Evolutionary conservation across 2,329 filamentous ascomycete species (phyloP).

Genomic region (Xylariaceae sp.): DNA sequence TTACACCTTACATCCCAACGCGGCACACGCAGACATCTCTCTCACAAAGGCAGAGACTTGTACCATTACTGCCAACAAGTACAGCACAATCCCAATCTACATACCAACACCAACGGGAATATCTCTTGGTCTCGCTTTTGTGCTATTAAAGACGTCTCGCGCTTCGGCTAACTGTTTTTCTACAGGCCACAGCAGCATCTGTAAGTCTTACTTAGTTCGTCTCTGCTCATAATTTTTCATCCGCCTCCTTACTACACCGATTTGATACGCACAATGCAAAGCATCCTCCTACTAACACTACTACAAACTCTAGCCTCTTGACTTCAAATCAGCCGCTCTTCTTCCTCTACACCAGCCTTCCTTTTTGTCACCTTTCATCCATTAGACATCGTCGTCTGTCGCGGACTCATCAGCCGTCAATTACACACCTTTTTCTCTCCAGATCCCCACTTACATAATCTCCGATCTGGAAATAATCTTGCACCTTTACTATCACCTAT

Average conservation of each 20-base stretch:
- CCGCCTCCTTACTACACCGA: slow-evolving; percentile 20
- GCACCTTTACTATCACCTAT: slow-evolving; percentile 29
- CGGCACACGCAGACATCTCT: slow-evolving; percentile 1
- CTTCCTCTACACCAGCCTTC: neutral
- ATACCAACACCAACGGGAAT: too few relatives aligned
- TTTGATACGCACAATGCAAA: slow-evolving; percentile 14
- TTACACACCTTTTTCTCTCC: slow-evolving; percentile 20
- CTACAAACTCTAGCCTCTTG: slow-evolving; percentile 7
- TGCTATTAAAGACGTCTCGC: too few relatives aligned
- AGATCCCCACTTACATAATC: slow-evolving; percentile 46
- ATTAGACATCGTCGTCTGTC: slow-evolving; percentile 14
- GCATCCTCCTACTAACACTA: slow-evolving; percentile 17
- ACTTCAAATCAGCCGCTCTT: neutral
- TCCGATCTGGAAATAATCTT: slow-evolving; percentile 40
- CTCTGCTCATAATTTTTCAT: slow-evolving; percentile 21
- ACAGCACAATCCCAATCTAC: too few relatives aligned
- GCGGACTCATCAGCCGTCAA: slow-evolving; percentile 16
- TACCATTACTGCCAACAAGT: too few relatives aligned
- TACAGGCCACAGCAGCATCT: too few relatives aligned
- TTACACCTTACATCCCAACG: slow-evolving; percentile 33
- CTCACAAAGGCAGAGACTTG: neutral
- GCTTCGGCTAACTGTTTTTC: too few relatives aligned
- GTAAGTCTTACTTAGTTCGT: slow-evolving; percentile 14
- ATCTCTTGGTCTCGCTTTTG: too few relatives aligned
- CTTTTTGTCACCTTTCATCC: slow-evolving; percentile 7